A percentile compares a stretch with the other conserved stretches of the same genome.
Evolutionary conservation across 2,329 filamentous ascomycete species (phyloP).

Genomic region (Claviceps sp.): DNA sequence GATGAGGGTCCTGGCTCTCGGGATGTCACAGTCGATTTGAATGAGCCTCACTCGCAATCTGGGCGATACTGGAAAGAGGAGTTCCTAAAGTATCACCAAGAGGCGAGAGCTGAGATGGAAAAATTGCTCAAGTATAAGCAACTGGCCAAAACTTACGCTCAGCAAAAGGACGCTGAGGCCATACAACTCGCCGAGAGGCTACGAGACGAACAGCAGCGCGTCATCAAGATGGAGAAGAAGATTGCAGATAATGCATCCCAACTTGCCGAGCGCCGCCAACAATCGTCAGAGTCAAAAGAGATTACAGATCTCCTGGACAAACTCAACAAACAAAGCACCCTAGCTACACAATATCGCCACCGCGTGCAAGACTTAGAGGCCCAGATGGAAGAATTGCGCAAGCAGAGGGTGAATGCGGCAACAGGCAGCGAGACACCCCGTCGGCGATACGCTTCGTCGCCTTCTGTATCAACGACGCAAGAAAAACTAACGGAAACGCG

Average conservation of each 20-base stretch:
- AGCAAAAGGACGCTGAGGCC: slow-evolving; percentile 62
- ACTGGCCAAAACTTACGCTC: slow-evolving; percentile 64
- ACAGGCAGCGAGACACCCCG: slow-evolving; percentile 18
- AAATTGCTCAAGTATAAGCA: slow-evolving; percentile 70
- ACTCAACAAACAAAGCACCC: slow-evolving; percentile 41
- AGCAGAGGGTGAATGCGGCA: slow-evolving; percentile 21
- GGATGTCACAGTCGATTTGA: slow-evolving; percentile 57
- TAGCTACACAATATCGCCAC: slow-evolving; percentile 43
- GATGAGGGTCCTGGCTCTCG: slow-evolving; percentile 33
- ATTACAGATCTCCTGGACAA: slow-evolving; percentile 36
- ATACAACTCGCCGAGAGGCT: slow-evolving; percentile 52
- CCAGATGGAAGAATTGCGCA: slow-evolving; percentile 28
- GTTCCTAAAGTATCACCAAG: slow-evolving; percentile 59
- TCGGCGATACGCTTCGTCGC: slow-evolving; percentile 19
- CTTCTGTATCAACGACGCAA: slow-evolving; percentile 35
- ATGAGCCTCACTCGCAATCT: slow-evolving; percentile 61
- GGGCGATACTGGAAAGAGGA: slow-evolving; percentile 71
- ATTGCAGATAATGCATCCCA: slow-evolving; percentile 47
- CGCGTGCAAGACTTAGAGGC: slow-evolving; percentile 46
- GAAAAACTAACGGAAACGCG: slow-evolving; percentile 38
- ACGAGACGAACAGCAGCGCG: slow-evolving; percentile 53
- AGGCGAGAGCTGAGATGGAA: slow-evolving; percentile 60
- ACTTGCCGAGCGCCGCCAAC: slow-evolving; percentile 24
- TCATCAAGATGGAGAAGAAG: slow-evolving; percentile 48
- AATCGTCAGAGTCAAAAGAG: slow-evolving; percentile 25